Base-by-base conservation (phyloP, 2,329 filamentous ascomycete genomes). In the Gnomoniopsis smithogilvyi region DNA sequence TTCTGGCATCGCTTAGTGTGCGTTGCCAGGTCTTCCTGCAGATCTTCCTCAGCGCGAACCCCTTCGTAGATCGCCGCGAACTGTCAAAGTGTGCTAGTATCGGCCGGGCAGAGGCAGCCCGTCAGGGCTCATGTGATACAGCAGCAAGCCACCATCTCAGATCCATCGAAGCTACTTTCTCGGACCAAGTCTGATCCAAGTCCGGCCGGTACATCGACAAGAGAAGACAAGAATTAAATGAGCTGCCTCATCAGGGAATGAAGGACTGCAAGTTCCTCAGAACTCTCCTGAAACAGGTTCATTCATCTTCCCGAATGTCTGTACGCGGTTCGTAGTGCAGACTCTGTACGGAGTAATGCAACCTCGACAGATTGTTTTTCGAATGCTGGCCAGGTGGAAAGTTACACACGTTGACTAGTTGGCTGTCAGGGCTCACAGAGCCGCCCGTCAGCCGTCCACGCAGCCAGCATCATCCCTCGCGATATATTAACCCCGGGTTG, bases 81-180 rank as follows among this genome's bases (percentile, higher is more conserved):
- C 21, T 47, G 43, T 48, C 51, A 54, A 46, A 24, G 24, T 24
- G 21, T 34, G 47, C 19, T 24, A 15, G 36, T 14, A 30, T 8
- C 36, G 36, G 15, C 12, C 36, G 6, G 36, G 43, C 50, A 46
- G 26, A 30, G 26, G 26, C 26, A 33, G 22, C 51, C 45, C 30
- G 43, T 41, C 24, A 48, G 47, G 38, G 19, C 51, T 24, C 46
- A 50, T 26, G 33, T 53, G 33, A 46, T 46, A 57, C 60, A 26
- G 51, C 51, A 45, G 36, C 53, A 51, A 38, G 54, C 54, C 60
- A 56, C 53, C 38, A 22, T 54, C 22, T 54, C 22, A 54, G 51
- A 43, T 38, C n/a, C 49, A 36, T 24, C 34, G 34, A 34, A 34
- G 30, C n/a, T 14, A 15, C 24, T 34, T 22, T 3, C 33, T 43